A percentile compares a stretch with the other conserved stretches of the same genome.
phyloP scores from a whole-genome alignment of 768 basidiomycete species.

The Phallus indusiatus region DNA sequence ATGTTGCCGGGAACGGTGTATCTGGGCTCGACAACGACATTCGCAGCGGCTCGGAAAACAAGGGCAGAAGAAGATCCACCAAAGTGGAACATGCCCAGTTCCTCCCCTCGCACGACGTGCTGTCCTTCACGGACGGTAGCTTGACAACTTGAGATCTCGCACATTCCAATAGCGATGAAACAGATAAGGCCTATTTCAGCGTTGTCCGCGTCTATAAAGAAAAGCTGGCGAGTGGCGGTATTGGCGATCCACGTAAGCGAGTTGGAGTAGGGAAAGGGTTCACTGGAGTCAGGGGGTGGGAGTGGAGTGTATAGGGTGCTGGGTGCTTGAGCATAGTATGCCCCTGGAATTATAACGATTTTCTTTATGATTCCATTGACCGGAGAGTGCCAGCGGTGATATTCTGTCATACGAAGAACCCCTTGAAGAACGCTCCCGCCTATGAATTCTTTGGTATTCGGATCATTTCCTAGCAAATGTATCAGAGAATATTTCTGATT shows the following conservation, averaged over 20 bases:
- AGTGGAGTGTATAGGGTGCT: conserved; percentile 10
- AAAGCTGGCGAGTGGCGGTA: conserved; percentile 39
- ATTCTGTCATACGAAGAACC: conserved; percentile 43
- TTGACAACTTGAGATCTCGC: conserved; percentile 54
- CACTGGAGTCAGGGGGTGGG: conserved; percentile 18
- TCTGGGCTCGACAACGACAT: conserved; percentile 8
- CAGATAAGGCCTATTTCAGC: conserved; percentile 45
- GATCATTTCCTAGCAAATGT: conserved; percentile 42
- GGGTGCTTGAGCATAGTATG: conserved; percentile 36
- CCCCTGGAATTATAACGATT: conserved; percentile 37
- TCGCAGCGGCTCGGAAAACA: conserved; percentile 33
- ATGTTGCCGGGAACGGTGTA: not conserved
- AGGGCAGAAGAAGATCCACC: conserved; percentile 45
- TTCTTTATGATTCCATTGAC: conserved; percentile 36
- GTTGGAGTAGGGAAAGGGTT: conserved; percentile 8
- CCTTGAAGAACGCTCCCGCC: conserved; percentile 49
- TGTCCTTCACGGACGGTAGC: conserved; percentile 39
- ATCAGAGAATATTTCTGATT: conserved; percentile 49
- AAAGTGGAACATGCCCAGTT: conserved; percentile 57
- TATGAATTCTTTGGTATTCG: conserved; percentile 30
- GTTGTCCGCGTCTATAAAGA: conserved; percentile 48
- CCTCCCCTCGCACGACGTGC: conserved; percentile 39
- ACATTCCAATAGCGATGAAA: conserved; percentile 51
- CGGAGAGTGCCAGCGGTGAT: conserved; percentile 59
- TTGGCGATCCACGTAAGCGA: conserved; percentile 34